These are phyloP conservation scores for Eragrostis curvula DNA, from an alignment of 176 grass and related monocot species.

Conservation along the genomic window DNA sequence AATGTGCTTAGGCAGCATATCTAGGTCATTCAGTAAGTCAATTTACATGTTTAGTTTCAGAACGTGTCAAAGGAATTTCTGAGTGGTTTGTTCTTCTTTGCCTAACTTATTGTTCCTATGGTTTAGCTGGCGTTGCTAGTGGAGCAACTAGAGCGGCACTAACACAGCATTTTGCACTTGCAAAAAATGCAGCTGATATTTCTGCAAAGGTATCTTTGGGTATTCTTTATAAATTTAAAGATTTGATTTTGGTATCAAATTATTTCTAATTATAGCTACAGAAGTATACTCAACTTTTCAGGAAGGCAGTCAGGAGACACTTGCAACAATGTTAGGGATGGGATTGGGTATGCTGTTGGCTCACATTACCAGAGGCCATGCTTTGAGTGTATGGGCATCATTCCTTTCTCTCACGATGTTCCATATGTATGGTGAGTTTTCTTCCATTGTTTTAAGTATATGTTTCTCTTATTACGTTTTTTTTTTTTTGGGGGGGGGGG, in stretches of 20 bases:
- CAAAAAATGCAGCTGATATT: slow-evolving; percentile 95
- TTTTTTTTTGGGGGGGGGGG: no score
- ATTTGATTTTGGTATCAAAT: slow-evolving; percentile 26
- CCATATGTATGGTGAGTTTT: slow-evolving; percentile 90
- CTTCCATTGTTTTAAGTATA: slow-evolving; percentile 8
- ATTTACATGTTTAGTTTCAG: slow-evolving; percentile 29
- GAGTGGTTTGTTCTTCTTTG: background rate
- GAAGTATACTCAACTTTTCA: slow-evolving; percentile 47
- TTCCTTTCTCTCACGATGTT: slow-evolving; percentile 93
- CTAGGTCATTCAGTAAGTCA: slow-evolving; percentile 94
- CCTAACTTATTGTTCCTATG: slow-evolving; percentile 13
- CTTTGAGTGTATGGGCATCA: slow-evolving; percentile 75
- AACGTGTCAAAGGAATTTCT: background rate
- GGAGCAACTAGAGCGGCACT: slow-evolving; percentile 93
- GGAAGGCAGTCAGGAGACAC: slow-evolving; percentile 97
- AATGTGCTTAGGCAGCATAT: slow-evolving; percentile 88
- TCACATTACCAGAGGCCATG: slow-evolving; percentile 77
- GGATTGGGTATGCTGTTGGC: slow-evolving; percentile 86
- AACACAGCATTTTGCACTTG: slow-evolving; percentile 92
- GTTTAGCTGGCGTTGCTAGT: slow-evolving; percentile 95
- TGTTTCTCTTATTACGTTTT: background rate
- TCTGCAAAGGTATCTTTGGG: slow-evolving; percentile 81
- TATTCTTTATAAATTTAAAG: background rate
- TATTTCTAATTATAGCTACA: slow-evolving; percentile 36
- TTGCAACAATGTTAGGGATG: slow-evolving; percentile 95